Percentiles rank a stretch among this genome's conserved stretches.
Conservation (phyloP, 1,139 yeast genomes). For the Saccharomyces hybrid region DNA sequence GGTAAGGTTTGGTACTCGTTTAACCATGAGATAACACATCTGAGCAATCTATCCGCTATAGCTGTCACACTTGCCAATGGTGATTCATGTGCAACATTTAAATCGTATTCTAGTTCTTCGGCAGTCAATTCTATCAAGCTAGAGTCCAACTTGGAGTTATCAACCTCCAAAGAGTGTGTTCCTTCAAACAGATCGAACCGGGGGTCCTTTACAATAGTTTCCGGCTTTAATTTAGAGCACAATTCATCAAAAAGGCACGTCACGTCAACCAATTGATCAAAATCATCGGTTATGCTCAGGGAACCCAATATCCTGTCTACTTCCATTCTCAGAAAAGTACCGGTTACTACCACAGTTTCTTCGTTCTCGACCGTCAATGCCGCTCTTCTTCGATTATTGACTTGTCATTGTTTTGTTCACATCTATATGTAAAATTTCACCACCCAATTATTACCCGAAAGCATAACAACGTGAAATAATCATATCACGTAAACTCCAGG, state of each 20-base stretch:
- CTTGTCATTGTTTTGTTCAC: neutral
- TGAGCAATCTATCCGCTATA: slow-evolving; percentile 41
- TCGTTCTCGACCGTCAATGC: neutral
- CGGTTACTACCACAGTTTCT: neutral
- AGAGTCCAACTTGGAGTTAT: slow-evolving; percentile 58
- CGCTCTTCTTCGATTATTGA: neutral
- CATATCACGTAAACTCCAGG: neutral
- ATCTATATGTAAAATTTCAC: slow-evolving; percentile 6
- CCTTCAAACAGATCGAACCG: slow-evolving; percentile 60
- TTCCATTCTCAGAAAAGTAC: neutral
- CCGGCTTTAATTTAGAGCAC: slow-evolving; percentile 33
- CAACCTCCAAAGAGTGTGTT: slow-evolving; percentile 63
- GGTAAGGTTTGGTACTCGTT: slow-evolving; percentile 51
- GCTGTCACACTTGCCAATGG: slow-evolving; percentile 38
- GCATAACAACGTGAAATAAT: slow-evolving; percentile 1
- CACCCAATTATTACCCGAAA: slow-evolving; percentile 9
- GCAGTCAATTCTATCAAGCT: slow-evolving; percentile 42
- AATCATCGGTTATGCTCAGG: slow-evolving; percentile 2
- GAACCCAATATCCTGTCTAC: neutral
- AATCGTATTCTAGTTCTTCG: slow-evolving; percentile 35
- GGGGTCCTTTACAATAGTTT: slow-evolving; percentile 44
- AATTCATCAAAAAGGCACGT: slow-evolving; percentile 38
- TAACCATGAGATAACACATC: slow-evolving; percentile 51
- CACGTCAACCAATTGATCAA: slow-evolving; percentile 36
- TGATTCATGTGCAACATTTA: slow-evolving; percentile 23